Conservation (phyloP, 441 rosid genomes). For the Gossypium trilobum region DNA sequence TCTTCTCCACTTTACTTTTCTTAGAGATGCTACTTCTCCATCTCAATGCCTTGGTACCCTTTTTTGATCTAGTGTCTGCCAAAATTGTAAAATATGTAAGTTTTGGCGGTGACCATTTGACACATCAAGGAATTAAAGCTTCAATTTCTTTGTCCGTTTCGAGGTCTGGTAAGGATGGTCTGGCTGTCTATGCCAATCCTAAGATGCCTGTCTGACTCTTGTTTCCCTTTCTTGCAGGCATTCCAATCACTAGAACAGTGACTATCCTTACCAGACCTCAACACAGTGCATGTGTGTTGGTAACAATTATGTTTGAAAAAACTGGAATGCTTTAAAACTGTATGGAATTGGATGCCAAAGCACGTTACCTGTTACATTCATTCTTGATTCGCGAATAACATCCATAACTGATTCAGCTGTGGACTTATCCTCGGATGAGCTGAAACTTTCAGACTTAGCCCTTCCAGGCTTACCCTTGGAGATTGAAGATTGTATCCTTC, state of each 20-base stretch:
- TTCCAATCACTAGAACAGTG: too few species aligned
- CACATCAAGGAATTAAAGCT: too few species aligned
- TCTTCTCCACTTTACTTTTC: slow-evolving; percentile 4
- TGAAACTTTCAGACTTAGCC: slow-evolving; percentile 6
- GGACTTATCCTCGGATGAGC: slow-evolving; percentile 15
- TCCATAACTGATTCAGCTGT: slow-evolving; percentile 31
- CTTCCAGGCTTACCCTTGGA: slow-evolving; percentile 25
- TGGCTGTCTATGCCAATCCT: too few species aligned
- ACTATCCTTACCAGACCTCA: too few species aligned
- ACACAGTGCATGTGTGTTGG: not conserved
- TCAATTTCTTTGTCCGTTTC: too few species aligned
- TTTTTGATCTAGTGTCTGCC: slow-evolving; percentile 19
- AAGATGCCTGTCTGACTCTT: too few species aligned
- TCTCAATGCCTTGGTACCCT: slow-evolving; percentile 6
- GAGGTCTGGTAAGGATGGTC: too few species aligned
- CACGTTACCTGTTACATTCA: slow-evolving; percentile 25
- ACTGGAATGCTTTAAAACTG: not conserved
- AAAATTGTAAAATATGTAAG: not conserved
- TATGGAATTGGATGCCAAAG: not conserved
- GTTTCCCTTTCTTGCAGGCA: too few species aligned
- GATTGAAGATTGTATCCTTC: slow-evolving; percentile 49
- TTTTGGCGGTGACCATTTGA: not conserved
- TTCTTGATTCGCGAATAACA: slow-evolving; percentile 26
- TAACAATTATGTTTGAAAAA: not conserved
- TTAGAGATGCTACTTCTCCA: slow-evolving; percentile 8